Conservation (phyloP, 2,329 filamentous ascomycete species). For the Scedosporium dehoogii region DNA sequence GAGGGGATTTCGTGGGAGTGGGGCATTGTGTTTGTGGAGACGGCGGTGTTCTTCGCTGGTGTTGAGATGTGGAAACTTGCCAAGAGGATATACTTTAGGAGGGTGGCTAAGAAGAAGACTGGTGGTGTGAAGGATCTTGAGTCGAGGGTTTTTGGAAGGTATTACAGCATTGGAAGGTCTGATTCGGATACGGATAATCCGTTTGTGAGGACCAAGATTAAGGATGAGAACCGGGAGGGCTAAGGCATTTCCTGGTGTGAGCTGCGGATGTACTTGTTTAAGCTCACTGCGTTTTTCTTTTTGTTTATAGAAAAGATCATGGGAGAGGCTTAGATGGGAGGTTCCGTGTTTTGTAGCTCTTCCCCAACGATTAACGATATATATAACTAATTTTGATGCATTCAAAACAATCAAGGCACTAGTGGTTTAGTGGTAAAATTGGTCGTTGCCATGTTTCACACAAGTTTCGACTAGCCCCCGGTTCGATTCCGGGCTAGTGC, state of each 20-base stretch:
- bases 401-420: neutral
- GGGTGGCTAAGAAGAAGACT: constrained; percentile 12
- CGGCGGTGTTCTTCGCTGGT: constrained; percentile 52
- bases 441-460: too few relatives aligned
- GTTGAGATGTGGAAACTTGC: constrained; percentile 58
- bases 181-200: constrained; percentile 9
- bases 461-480: too few relatives aligned
- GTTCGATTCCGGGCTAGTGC: too few relatives aligned
- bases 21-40: constrained; percentile 54
- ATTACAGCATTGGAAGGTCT: constrained; percentile 15
- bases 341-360: too few relatives aligned
- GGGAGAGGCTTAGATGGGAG: neutral
- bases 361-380: too few relatives aligned
- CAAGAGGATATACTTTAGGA: constrained; percentile 47
- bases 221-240: constrained; percentile 8
- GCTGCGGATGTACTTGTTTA: neutral
- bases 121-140: constrained; percentile 17
- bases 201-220: constrained; percentile 2
- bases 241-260: neutral
- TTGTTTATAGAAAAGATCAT: neutral
- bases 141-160: constrained; percentile 22
- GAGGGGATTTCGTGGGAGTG: constrained; percentile 59
- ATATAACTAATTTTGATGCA: too few relatives aligned
- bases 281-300: neutral
- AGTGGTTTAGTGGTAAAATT: too few relatives aligned